phyloP scores from a whole-genome alignment of 768 basidiomycete genomes.

The Rhizopogon roseolus region DNA sequence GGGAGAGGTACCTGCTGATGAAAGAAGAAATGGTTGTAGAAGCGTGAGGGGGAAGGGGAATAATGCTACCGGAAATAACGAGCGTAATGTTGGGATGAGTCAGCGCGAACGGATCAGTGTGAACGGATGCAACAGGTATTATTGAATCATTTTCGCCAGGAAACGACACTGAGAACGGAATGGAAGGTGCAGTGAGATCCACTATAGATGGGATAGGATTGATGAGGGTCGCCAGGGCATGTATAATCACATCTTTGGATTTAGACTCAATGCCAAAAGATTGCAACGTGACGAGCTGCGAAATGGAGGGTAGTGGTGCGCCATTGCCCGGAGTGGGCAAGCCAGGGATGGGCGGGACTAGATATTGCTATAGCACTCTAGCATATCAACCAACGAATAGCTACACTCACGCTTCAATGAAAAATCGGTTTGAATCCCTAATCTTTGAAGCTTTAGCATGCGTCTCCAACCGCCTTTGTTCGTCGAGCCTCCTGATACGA shows the following conservation, averaged over 20 bases:
- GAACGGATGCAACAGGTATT: slow-evolving; percentile 50
- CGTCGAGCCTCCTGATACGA: slow-evolving; percentile 48
- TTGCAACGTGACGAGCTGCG: slow-evolving; percentile 55
- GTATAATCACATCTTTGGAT: slow-evolving; percentile 32
- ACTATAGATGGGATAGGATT: slow-evolving; percentile 52
- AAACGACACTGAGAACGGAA: slow-evolving; percentile 62
- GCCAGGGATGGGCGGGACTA: slow-evolving; percentile 65
- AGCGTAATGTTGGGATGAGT: slow-evolving; percentile 69
- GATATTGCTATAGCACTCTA: neutral
- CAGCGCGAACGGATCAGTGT: slow-evolving; percentile 51
- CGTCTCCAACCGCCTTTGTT: slow-evolving; percentile 42
- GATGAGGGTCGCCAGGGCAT: slow-evolving; percentile 52
- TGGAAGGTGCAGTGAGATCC: slow-evolving; percentile 44
- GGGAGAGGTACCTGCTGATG: slow-evolving; percentile 61
- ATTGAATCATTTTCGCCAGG: slow-evolving; percentile 23
- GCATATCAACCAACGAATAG: neutral
- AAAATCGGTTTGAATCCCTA: slow-evolving; percentile 41
- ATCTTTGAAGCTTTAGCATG: slow-evolving; percentile 32
- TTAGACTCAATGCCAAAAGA: slow-evolving; percentile 45
- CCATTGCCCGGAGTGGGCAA: slow-evolving; percentile 54
- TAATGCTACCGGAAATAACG: slow-evolving; percentile 47
- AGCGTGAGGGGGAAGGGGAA: slow-evolving; percentile 44
- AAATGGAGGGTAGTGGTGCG: slow-evolving; percentile 48
- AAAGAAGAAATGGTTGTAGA: slow-evolving; percentile 49
- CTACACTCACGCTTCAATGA: slow-evolving; percentile 47